These are phyloP conservation scores for Drechslera avenae DNA, from an alignment of 2,329 filamentous ascomycete species.

Conservation along the genomic window DNA sequence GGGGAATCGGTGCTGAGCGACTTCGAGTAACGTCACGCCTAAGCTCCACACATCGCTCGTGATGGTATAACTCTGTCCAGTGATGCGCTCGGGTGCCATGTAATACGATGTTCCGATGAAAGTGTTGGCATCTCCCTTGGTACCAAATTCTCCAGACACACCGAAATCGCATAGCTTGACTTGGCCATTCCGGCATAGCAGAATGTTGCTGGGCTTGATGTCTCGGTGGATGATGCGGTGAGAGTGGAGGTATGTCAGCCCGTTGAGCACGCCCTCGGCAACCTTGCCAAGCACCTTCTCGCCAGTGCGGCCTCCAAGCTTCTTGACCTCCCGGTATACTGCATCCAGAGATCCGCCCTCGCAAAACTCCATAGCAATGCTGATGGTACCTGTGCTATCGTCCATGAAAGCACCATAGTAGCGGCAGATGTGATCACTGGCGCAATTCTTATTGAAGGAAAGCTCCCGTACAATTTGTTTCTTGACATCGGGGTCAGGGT, in stretches of 20 bases:
- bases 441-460: constrained; percentile 97
- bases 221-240: constrained; percentile 98
- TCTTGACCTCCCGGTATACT: constrained; percentile 97
- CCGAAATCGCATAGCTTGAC: constrained; percentile 99
- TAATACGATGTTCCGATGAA: constrained; percentile 99
- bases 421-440: constrained; percentile 92
- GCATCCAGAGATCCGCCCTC: constrained; percentile 95
- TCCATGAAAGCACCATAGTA: constrained; percentile 99
- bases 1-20: constrained; percentile 97
- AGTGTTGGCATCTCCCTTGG: constrained; percentile 97
- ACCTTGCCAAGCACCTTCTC: constrained; percentile 98
- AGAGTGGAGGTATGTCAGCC: constrained; percentile 91
- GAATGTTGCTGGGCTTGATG: constrained; percentile 97
- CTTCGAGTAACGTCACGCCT: constrained; percentile 94
- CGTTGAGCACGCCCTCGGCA: constrained; percentile 90
- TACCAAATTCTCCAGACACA: constrained; percentile 96
- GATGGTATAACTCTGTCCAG: constrained; percentile 96
- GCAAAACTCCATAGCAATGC: constrained; percentile 99
- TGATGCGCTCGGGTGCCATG: constrained; percentile 98
- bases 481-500: constrained; percentile 96
- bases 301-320: constrained; percentile 89
- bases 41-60: constrained; percentile 98
- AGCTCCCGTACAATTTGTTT: constrained; percentile 97
- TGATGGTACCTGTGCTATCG: constrained; percentile 93
- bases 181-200: constrained; percentile 83